phyloP scores from a whole-genome alignment of 106 monocot genomes.

The Platanthera guangdongensis region DNA sequence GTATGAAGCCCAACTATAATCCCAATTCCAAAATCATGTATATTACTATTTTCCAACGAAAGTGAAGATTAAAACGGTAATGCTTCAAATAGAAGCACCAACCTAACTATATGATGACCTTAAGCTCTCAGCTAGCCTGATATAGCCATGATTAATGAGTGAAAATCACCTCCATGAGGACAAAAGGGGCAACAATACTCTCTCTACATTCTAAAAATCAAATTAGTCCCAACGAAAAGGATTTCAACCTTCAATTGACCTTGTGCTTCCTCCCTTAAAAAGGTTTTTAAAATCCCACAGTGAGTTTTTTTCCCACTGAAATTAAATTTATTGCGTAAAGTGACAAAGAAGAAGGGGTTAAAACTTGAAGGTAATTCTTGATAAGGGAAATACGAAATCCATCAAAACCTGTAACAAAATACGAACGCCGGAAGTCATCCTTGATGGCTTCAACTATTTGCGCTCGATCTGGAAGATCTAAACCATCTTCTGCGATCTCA shows the following conservation, averaged over 20 bases:
- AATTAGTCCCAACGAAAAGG: background rate
- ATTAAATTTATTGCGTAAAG: too few species aligned
- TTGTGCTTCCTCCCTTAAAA: background rate
- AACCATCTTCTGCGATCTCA: background rate
- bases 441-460: conserved; percentile 56
- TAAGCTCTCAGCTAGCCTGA: background rate
- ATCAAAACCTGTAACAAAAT: conserved; percentile 73
- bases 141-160: background rate
- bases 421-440: conserved; percentile 63
- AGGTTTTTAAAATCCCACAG: too few species aligned
- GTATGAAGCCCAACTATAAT: background rate
- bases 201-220: background rate
- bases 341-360: background rate
- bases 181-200: background rate
- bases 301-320: too few species aligned
- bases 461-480: conserved; percentile 15
- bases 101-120: background rate
- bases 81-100: background rate
- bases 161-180: background rate
- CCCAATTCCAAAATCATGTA: background rate
- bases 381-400: background rate
- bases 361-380: background rate
- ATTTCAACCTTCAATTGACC: background rate
- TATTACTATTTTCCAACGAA: background rate
- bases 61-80: background rate